phyloP scores from a whole-genome alignment of 2,329 filamentous ascomycete genomes.

The Colletotrichum cuscutae region DNA sequence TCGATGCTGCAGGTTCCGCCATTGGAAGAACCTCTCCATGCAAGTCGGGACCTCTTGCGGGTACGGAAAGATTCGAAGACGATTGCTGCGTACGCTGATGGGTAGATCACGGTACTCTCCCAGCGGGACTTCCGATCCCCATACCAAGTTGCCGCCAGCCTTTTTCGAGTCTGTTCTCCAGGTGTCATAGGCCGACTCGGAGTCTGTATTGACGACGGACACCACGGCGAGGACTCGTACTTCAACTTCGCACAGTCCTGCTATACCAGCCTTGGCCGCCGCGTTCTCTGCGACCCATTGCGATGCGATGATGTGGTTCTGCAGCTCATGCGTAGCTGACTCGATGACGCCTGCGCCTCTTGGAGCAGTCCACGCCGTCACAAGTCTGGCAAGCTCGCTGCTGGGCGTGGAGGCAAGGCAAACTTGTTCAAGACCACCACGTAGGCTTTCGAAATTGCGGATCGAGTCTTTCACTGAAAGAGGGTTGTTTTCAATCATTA shows the following conservation, averaged over 20 bases:
- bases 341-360: neutral
- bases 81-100: slow-evolving; percentile 36
- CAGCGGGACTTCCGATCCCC: slow-evolving; percentile 30
- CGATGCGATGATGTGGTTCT: slow-evolving; percentile 38
- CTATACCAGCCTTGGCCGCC: slow-evolving; percentile 22
- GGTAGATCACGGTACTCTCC: slow-evolving; percentile 37
- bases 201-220: slow-evolving; percentile 32
- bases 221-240: slow-evolving; percentile 24
- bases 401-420: slow-evolving; percentile 10
- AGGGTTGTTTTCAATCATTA: slow-evolving; percentile 38
- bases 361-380: neutral
- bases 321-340: slow-evolving; percentile 30
- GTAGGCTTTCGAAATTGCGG: slow-evolving; percentile 29
- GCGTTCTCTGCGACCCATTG: slow-evolving; percentile 37
- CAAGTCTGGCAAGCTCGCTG: slow-evolving; percentile 11
- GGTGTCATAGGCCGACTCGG: slow-evolving; percentile 23
- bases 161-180: neutral
- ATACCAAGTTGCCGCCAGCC: slow-evolving; percentile 8
- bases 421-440: neutral
- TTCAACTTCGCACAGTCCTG: slow-evolving; percentile 34
- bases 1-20: slow-evolving; percentile 34
- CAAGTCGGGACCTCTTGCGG: slow-evolving; percentile 37
- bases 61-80: slow-evolving; percentile 38
- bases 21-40: slow-evolving; percentile 27
- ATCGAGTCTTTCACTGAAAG: slow-evolving; percentile 23